phyloP scores from a whole-genome alignment of 2,329 filamentous ascomycete genomes.

The Aspergillus bombycis region DNA sequence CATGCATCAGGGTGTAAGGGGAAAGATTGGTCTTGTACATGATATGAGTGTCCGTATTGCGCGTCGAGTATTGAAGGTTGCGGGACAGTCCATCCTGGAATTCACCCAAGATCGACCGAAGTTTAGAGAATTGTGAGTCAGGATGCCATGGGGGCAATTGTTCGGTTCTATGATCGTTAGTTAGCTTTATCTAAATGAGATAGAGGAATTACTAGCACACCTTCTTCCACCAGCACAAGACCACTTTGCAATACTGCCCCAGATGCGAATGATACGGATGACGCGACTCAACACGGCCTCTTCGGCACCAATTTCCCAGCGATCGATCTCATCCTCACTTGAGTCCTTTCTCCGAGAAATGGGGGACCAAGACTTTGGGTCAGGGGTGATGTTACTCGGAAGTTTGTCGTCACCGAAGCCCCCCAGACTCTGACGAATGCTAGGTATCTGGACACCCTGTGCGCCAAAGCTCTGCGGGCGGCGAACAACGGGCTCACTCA shows the following conservation, averaged over 20 bases:
- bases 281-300: constrained; percentile 59
- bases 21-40: constrained; percentile 54
- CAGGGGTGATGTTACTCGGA: constrained; percentile 35
- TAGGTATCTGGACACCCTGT: constrained; percentile 46
- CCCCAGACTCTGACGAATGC: constrained; percentile 44
- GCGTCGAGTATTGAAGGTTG: constrained; percentile 53
- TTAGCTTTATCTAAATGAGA: background rate
- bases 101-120: constrained; percentile 50
- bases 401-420: constrained; percentile 41
- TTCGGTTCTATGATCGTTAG: constrained; percentile 42
- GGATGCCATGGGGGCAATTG: constrained; percentile 57
- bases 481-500: constrained; percentile 48
- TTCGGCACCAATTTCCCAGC: constrained; percentile 57
- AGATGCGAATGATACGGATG: constrained; percentile 58
- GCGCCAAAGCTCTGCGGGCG: constrained; percentile 44
- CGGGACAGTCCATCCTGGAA: constrained; percentile 57
- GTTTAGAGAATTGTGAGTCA: constrained; percentile 51
- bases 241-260: constrained; percentile 60
- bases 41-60: constrained; percentile 59
- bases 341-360: constrained; percentile 43
- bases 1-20: constrained; percentile 59
- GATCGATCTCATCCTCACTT: constrained; percentile 48
- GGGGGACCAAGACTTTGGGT: constrained; percentile 44
- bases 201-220: constrained; percentile 33
- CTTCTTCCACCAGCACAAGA: constrained; percentile 57